Conservation (phyloP, 2,329 filamentous ascomycete genomes). For the Diaporthe citri region DNA sequence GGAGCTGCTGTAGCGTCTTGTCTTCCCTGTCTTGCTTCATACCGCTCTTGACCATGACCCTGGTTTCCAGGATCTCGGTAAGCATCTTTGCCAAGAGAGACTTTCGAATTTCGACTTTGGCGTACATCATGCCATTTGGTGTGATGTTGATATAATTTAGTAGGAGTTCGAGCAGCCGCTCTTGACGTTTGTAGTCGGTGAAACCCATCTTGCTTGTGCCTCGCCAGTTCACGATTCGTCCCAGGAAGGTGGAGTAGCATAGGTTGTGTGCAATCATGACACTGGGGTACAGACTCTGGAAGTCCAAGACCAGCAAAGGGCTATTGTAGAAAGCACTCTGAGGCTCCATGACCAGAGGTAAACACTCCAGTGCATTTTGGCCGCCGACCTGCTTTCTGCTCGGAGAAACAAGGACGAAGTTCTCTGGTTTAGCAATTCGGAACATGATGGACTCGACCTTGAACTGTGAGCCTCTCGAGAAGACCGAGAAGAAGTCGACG, state of each 20-base stretch:
- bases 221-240: conserved; percentile 88
- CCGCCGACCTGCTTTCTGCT: conserved; percentile 91
- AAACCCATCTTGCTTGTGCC: conserved; percentile 96
- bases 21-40: conserved; percentile 96
- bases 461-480: conserved; percentile 94
- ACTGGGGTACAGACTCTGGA: conserved; percentile 95
- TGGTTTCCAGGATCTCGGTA: conserved; percentile 92
- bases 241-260: conserved; percentile 96
- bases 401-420: conserved; percentile 90
- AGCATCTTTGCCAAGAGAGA: conserved; percentile 97
- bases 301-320: conserved; percentile 91
- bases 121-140: conserved; percentile 97
- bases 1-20: conserved; percentile 83
- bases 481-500: conserved; percentile 97
- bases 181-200: conserved; percentile 83
- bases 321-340: conserved; percentile 94
- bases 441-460: conserved; percentile 99
- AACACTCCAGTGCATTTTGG: conserved; percentile 93
- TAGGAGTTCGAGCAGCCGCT: conserved; percentile 80
- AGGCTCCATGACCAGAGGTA: conserved; percentile 97
- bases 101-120: conserved; percentile 85
- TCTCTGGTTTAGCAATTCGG: conserved; percentile 96
- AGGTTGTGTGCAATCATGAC: conserved; percentile 99
- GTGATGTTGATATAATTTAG: conserved; percentile 91
- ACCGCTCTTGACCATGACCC: conserved; percentile 97